A percentile compares a stretch with the other conserved stretches of the same genome.
Evolutionary conservation across 2,329 filamentous ascomycete genomes (phyloP).

Genomic region (Nectriaceae sp.): DNA sequence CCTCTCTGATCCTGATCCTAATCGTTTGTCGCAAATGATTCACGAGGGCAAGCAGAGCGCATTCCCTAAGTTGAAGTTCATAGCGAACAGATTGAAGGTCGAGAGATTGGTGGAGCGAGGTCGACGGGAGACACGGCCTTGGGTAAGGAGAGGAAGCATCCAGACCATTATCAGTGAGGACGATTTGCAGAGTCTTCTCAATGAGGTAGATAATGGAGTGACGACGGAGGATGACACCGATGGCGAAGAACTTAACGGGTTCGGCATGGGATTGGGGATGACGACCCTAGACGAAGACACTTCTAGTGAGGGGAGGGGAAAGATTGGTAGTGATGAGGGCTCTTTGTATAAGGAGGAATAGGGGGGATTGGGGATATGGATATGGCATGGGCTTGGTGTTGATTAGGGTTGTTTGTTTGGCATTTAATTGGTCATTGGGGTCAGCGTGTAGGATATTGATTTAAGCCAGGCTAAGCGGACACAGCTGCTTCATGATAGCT

Average conservation of each 20-base stretch:
- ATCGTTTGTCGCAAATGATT: slow-evolving; percentile 82
- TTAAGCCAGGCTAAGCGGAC: too few species aligned
- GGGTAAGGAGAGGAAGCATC: slow-evolving; percentile 52
- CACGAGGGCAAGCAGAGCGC: slow-evolving; percentile 85
- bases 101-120: slow-evolving; percentile 70
- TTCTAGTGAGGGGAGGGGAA: too few species aligned
- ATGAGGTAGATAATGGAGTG: slow-evolving; percentile 32
- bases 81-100: slow-evolving; percentile 82
- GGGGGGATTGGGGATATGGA: neutral
- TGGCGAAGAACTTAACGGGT: slow-evolving; percentile 30
- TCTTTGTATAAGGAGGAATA: slow-evolving; percentile 19
- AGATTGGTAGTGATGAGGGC: neutral
- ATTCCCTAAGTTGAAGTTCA: slow-evolving; percentile 90
- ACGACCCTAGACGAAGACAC: slow-evolving; percentile 28
- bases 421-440: too few species aligned
- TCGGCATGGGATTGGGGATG: slow-evolving; percentile 26
- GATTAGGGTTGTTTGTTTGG: neutral
- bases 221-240: slow-evolving; percentile 42
- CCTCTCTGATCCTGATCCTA: slow-evolving; percentile 76
- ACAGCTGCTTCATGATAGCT: too few species aligned
- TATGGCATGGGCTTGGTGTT: neutral
- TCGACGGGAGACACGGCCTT: slow-evolving; percentile 53
- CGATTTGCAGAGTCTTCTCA: slow-evolving; percentile 54
- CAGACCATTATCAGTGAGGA: slow-evolving; percentile 64
- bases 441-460: too few species aligned